Base-by-base conservation (phyloP, 225 moss, liverwort and hornwort species). In the Physcomitrium patens region DNA sequence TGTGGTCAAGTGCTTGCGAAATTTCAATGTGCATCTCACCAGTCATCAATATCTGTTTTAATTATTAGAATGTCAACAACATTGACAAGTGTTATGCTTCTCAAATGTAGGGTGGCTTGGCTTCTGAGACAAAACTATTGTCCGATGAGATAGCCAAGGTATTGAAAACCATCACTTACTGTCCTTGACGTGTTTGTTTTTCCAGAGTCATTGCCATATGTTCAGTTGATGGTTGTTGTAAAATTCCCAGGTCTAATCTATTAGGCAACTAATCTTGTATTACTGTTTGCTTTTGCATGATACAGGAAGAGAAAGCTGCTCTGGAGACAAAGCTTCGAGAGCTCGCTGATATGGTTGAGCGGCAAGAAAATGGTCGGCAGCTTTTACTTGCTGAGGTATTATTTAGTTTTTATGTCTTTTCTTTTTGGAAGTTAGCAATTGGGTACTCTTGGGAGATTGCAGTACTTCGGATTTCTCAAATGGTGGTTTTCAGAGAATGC, bases 261-360 rank as follows among this genome's bases (percentile, higher is more conserved):
- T 50, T 68, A 67, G 27, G 80, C 19, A 52, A 41, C 48, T 71
- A 54, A 50, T 19, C n/a, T 71, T 57, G 17, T 60, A 28, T 74
- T 28, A 56, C 54, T 31, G 63, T 8, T 80, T 49, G n/a, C 63
- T 81, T 46, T 66, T 70, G 17, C 23, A 48, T 81, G 59, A 37
- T 9, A 5, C 72, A 91, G 95, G 80, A 79, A 77, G 93, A 89
- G 73, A 89, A 78, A 68, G 77, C 63, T 28, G 85, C 83, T 79
- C 80, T 78, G 54, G 95, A 95, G 73, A 72, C 63, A 27, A 93
- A 95, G 79, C 79, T 99, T 62, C 90, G 86, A 71, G 93, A 99
- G 82, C 84, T 99, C 73, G 95, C 95, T 57, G 85, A 78, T 57
- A 95, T 95, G 93, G 86, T 99, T 73, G 99, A 99, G 73, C 80